Evolutionary conservation across 805 yeast genomes (phyloP), one percentile per base, ranked within the genome.

Genomic region (Kluyveromyces dobzhanskii): DNA sequence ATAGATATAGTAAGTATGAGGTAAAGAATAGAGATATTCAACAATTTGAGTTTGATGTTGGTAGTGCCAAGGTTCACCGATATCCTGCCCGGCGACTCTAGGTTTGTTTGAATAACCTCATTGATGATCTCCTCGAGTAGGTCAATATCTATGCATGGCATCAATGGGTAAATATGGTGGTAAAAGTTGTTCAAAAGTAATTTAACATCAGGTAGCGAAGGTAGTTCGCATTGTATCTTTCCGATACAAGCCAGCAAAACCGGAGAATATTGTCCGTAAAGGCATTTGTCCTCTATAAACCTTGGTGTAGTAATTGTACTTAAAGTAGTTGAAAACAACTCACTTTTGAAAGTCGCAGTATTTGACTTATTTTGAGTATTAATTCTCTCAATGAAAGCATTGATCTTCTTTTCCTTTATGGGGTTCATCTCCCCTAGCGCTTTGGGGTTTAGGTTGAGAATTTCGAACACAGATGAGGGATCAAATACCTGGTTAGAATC

Each of bases 261-360:
- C 13, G 31, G 32, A 11, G 38, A 35, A 27, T 35, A 35, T 17
- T 35, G 38, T 17, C 31, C 31, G 7, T 26, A 14, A 18, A 12
- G 13, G 17, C 38, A 35, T 16, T 14, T 35, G 25, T 35, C 38
- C 16, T 35, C 38, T 7, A 35, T 35, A 14, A 35, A 35, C 11
- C 24, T 35, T 12, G 31, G 31, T 11, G 23, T 9, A 11, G 16
- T 21, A 17, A 17, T 35, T 17, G 25, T 17, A 3, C 16, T 21
- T 14, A 35, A n/a, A 12, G 32, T 17, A 14, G 21, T 21, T 4
- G 27, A 26, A 17, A 35, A 28, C n/a, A 4, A 16, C 19, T 35
- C 38, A 18, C 14, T 28, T 7, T 17, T 26, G 9, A n/a, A 17
- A n/a, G 26, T 25, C 6, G 11, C 5, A 3, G 13, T 9, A 11